These are phyloP conservation scores for Trametes hirsuta DNA, from an alignment of 1,284 basidiomycete genomes.

Conservation along the genomic window DNA sequence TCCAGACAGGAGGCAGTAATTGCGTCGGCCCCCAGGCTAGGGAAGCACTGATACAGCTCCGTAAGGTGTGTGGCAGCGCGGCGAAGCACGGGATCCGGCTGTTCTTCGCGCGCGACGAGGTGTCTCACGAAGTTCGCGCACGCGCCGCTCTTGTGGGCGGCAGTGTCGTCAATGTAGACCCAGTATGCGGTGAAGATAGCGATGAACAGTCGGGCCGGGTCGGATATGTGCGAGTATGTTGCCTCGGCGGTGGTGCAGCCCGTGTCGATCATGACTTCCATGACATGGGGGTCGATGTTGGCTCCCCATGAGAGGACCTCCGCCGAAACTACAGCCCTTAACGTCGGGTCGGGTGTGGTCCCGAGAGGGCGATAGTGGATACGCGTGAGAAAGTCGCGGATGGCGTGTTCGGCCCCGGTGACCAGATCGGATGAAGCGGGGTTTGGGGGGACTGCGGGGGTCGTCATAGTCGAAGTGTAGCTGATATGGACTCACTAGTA, in stretches of 20 bases:
- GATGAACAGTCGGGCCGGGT: background rate
- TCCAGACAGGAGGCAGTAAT: too few relatives aligned
- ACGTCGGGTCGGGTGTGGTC: background rate
- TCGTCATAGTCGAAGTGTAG: too few relatives aligned
- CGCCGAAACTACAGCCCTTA: background rate
- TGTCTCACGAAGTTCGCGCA: background rate
- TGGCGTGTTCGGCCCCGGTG: background rate
- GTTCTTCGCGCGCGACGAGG: background rate
- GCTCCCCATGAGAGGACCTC: background rate
- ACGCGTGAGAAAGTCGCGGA: background rate
- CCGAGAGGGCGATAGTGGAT: background rate
- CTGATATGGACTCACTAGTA: too few relatives aligned
- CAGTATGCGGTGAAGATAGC: conserved; percentile 1
- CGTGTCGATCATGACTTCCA: background rate
- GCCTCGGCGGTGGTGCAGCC: background rate
- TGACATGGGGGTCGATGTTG: background rate
- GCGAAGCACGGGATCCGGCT: too few relatives aligned
- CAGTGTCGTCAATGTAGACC: background rate
- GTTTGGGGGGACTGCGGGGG: too few relatives aligned
- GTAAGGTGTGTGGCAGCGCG: too few relatives aligned
- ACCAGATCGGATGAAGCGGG: background rate
- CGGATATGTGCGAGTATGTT: background rate
- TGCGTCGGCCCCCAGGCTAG: too few relatives aligned
- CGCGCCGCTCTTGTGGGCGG: background rate
- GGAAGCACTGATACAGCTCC: too few relatives aligned